Base-by-base conservation (phyloP, 2,329 filamentous ascomycete genomes). In the Whalleya microplaca region DNA sequence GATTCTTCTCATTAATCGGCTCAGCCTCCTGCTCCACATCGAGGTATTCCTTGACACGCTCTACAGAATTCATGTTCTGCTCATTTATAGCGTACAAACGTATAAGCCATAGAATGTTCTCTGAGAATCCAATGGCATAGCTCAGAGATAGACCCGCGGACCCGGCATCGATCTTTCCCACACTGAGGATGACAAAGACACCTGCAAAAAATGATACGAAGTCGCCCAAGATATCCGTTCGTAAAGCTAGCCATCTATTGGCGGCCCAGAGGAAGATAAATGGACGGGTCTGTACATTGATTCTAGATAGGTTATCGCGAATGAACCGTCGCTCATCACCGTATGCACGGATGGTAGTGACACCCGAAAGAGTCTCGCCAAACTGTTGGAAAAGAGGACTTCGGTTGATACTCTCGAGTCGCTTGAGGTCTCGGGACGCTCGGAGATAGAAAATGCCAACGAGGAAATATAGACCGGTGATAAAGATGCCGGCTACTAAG, bases 11-110 rank as follows among this genome's bases (percentile, higher is more conserved):
- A 41, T 96, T 84, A 41, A 96, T 79, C 1, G 90, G 81, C 0
- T 84, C 80, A 1, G 95, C 93, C 76, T 99, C 95, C 72, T 97
- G 94, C 66, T 98, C 94, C 1, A 99, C 90, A 44, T 98, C 92
- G 37, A 98, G 84, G 70, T 98, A 99, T 72, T 99, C 95, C 78
- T 96, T 96, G 70, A 99, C 89, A 69, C 95, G 91, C 76, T 99
- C 95, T 47, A 98, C 93, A 2, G 94, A 94, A 76, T 99, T 99
- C 95, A 99, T 98, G 76, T 97, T 98, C 75, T 99, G 95, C 76
- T 99, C 95, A 69, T 98, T 97, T 70, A 91, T 86, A 0, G 93
- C 89, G 72, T 99, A 99, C 14, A 97, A 82, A 45, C 95, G 88
- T 27, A 99, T 93, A 53, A 98, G 87, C 95, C 95, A 99, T 18